Evolutionary conservation across 805 yeast species (phyloP).

Genomic region (Isabelozyma gotoi): DNA sequence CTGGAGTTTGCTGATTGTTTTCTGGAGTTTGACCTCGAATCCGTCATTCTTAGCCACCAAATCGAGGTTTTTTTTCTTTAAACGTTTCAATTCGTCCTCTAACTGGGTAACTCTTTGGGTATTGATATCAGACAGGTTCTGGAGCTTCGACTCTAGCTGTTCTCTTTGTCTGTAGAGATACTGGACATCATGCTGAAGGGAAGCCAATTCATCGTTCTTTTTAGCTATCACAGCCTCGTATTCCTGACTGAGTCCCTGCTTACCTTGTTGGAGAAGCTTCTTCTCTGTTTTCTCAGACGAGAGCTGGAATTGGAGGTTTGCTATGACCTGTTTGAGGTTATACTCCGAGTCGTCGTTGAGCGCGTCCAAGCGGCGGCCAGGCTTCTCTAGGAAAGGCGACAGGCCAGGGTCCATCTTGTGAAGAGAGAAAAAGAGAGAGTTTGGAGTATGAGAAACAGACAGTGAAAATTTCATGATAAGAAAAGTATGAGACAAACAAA

Average conservation of each 20-base stretch:
- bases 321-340: constrained; percentile 16
- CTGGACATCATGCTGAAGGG: constrained; percentile 36
- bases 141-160: constrained; percentile 28
- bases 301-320: constrained; percentile 33
- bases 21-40: constrained; percentile 18
- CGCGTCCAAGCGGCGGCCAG: constrained; percentile 8
- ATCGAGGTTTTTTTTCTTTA: constrained; percentile 17
- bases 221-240: constrained; percentile 27
- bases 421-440: neutral
- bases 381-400: constrained; percentile 29
- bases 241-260: constrained; percentile 18
- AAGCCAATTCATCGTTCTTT: constrained; percentile 32
- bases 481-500: too few relatives aligned
- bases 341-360: constrained; percentile 12
- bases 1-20: constrained; percentile 25
- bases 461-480: neutral
- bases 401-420: constrained; percentile 12
- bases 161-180: constrained; percentile 33
- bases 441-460: neutral
- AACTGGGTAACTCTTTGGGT: constrained; percentile 13
- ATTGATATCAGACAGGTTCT: constrained; percentile 29
- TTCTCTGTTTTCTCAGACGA: constrained; percentile 33
- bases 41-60: constrained; percentile 11
- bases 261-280: constrained; percentile 25
- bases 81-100: constrained; percentile 12